These are phyloP conservation scores for Trichoderma breve DNA, from an alignment of 2,329 filamentous ascomycete genomes.

Conservation along the genomic window DNA sequence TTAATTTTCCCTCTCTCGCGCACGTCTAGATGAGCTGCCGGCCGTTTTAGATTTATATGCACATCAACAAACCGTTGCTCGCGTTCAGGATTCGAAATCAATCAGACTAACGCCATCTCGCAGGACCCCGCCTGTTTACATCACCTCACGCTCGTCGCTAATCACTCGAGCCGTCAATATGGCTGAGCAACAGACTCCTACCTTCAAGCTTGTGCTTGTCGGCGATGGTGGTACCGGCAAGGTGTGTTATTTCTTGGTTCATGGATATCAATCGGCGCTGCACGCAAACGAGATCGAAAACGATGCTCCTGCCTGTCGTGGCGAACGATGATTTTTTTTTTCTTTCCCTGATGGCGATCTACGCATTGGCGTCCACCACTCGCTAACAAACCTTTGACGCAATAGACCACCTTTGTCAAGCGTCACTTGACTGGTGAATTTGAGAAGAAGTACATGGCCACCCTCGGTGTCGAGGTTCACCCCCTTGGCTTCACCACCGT, in stretches of 20 bases:
- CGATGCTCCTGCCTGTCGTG: slow-evolving; percentile 10
- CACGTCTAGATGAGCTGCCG: not conserved
- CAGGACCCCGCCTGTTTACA: slow-evolving; percentile 50
- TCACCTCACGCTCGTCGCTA: slow-evolving; percentile 31
- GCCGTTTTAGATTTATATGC: not conserved
- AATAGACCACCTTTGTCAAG: slow-evolving; percentile 99
- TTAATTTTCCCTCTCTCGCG: not conserved
- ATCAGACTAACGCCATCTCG: slow-evolving; percentile 34
- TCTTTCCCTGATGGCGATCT: not conserved
- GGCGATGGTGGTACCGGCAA: slow-evolving; percentile 99
- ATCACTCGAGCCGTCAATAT: slow-evolving; percentile 49
- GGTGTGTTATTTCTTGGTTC: slow-evolving; percentile 52
- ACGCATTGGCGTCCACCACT: not conserved
- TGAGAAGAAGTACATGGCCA: slow-evolving; percentile 99
- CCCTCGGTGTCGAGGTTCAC: slow-evolving; percentile 98
- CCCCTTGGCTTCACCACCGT: slow-evolving; percentile 97
- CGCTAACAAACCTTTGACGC: slow-evolving; percentile 17
- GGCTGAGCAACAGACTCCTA: slow-evolving; percentile 63
- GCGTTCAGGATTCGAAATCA: slow-evolving; percentile 3
- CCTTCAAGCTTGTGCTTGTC: slow-evolving; percentile 99
- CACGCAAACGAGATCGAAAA: slow-evolving; percentile 37
- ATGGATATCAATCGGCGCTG: slow-evolving; percentile 2
- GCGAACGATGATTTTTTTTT: slow-evolving; percentile 21
- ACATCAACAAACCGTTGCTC: not conserved
- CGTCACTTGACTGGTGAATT: slow-evolving; percentile 99